Evolutionary conservation across 371 early-diverging fungal species (phyloP), one percentile per base, ranked within the genome.

Genomic region (Mortierella sp.): DNA sequence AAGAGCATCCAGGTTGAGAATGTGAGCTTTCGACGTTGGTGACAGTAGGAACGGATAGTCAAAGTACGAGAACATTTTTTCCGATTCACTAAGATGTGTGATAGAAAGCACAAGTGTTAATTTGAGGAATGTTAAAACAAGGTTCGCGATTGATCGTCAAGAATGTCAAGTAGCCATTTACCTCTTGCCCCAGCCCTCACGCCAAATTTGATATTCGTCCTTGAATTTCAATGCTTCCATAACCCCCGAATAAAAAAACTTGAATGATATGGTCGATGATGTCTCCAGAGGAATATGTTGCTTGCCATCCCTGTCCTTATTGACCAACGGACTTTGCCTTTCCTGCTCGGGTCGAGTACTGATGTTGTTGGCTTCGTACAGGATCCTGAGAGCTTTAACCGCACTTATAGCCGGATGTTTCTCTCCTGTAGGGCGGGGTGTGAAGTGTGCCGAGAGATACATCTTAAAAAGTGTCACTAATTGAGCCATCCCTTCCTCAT

Each of bases 1-100:
- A 88, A 93, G 88, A 16, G 93, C 90, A 64, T 94, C 93, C 61
- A 94, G 87, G 49, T 91, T 88, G 39, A 93, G 78, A 53, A 94
- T 88, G 41, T 92, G 89, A 4, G 90, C 85, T 60, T 94, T 94
- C 38, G 91, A 81, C 0, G 88, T 81, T 13, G 93, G 91, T 28
- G 92, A 87, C 21, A 94, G 78, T 10, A 94, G 68, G 61, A 93
- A 92, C 2, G 92, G 89, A 67, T 91, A 91, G 54, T 84, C 87
- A 67, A 93, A 90, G 80, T 86, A 90, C 16, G 90, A 89, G 61
- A 93, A 93, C 34, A 86, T 82, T 38, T 80, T 84, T 28, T 83
- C 85, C 0, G 42, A 38, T 9, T 49, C 51, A 34, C 67, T 67
- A 58, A 10, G 4, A 34, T 34, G 34, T n/a, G n/a, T n/a, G n/a